phyloP scores from a whole-genome alignment of 495 filamentous ascomycete species.

The Beverwykella pulmonaria region DNA sequence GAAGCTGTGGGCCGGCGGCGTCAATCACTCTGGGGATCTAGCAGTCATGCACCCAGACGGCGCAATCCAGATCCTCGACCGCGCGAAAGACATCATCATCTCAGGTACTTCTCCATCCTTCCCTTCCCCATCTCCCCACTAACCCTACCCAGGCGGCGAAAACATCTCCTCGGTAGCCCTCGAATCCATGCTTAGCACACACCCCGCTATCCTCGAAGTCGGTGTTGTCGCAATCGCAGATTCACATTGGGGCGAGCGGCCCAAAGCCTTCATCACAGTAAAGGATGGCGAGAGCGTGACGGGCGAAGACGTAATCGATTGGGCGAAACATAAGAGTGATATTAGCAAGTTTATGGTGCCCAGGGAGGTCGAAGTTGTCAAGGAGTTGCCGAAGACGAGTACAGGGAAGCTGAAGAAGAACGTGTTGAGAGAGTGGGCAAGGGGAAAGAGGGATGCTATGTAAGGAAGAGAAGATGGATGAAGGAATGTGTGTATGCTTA shows the following conservation, averaged over 20 bases:
- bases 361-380: constrained; percentile 84
- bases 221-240: constrained; percentile 89
- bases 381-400: constrained; percentile 91
- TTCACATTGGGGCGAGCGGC: constrained; percentile 90
- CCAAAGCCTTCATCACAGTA: constrained; percentile 90
- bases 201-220: constrained; percentile 86
- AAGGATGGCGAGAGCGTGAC: constrained; percentile 61
- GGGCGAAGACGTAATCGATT: constrained; percentile 76
- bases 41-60: constrained; percentile 92
- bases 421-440: constrained; percentile 84
- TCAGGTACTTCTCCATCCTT: constrained; percentile 63
- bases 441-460: constrained; percentile 40
- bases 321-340: constrained; percentile 74
- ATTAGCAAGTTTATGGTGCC: constrained; percentile 98
- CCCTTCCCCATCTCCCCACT: neutral
- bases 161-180: constrained; percentile 95
- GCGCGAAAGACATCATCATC: constrained; percentile 97
- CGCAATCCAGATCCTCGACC: constrained; percentile 86
- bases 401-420: constrained; percentile 98
- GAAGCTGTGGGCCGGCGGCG: constrained; percentile 87
- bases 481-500: neutral
- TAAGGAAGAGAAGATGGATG: too few relatives aligned
- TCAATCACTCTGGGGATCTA: constrained; percentile 84
- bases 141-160: constrained; percentile 69
- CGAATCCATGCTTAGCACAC: constrained; percentile 87